Evolutionary conservation across 2,329 filamentous ascomycete genomes (phyloP).

Genomic region (Blastomyces gilchristii): DNA sequence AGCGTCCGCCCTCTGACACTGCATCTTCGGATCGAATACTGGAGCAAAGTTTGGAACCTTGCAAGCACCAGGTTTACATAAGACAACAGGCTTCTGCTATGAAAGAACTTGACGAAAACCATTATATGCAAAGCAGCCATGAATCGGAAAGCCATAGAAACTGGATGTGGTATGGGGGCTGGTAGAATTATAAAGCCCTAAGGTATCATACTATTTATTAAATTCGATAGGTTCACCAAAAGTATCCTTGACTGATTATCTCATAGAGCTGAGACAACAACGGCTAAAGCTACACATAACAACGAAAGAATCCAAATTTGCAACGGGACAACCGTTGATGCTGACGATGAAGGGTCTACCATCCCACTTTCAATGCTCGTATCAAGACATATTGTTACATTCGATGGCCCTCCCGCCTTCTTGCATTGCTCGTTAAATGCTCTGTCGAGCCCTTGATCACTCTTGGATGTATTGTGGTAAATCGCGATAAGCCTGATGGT

Average conservation of each 20-base stretch:
- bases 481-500: conserved; percentile 18
- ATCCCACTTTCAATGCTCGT: conserved; percentile 12
- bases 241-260: not conserved
- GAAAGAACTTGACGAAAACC: too few species aligned
- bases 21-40: too few species aligned
- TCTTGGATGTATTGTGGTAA: conserved; percentile 21
- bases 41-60: too few species aligned
- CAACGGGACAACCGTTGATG: conserved; percentile 8
- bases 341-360: conserved; percentile 13
- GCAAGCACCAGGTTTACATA: not conserved
- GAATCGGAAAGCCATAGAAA: not conserved
- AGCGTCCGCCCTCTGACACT: not conserved
- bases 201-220: not conserved
- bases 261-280: conserved; percentile 8
- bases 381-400: conserved; percentile 17
- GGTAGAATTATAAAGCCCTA: not conserved
- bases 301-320: conserved; percentile 13
- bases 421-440: conserved; percentile 15
- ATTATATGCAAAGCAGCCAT: not conserved
- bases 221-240: not conserved
- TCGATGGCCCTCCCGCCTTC: conserved; percentile 19
- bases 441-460: conserved; percentile 13
- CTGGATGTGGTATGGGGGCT: not conserved
- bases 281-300: conserved; percentile 11
- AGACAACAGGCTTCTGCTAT: not conserved